A percentile compares a stretch with the other conserved stretches of the same genome.
Conservation (phyloP, 345 rosid genomes). For the Reutealis trisperma region DNA sequence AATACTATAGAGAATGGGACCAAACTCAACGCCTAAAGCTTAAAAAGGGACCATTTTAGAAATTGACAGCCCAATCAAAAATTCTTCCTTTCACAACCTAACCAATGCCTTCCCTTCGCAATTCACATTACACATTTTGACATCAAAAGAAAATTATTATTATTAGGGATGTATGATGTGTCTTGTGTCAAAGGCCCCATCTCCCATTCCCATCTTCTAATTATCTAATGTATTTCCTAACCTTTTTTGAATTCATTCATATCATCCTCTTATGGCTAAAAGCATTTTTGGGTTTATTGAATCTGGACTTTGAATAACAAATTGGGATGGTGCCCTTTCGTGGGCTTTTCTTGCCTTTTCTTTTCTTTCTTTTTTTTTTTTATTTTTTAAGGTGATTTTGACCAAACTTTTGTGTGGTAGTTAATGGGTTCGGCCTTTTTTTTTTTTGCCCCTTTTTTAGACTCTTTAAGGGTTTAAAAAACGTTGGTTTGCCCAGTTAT, state of each 20-base stretch:
- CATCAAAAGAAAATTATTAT: not conserved
- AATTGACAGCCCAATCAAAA: conserved; percentile 10
- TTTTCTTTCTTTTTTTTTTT: not conserved
- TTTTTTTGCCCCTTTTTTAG: not conserved
- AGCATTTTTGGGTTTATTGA: not conserved
- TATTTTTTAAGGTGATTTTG: not conserved
- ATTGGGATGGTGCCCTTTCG: not conserved
- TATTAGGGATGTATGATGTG: conserved; percentile 16
- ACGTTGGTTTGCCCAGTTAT: not conserved
- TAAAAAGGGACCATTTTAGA: conserved; percentile 29
- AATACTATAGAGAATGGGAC: conserved; percentile 28
- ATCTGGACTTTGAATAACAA: not conserved
- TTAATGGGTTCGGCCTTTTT: not conserved
- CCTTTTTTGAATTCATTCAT: not conserved
- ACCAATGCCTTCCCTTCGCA: not conserved
- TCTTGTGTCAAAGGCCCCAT: conserved; percentile 12
- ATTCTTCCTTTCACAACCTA: not conserved
- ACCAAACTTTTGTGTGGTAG: not conserved
- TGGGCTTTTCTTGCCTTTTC: not conserved
- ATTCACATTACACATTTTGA: not conserved
- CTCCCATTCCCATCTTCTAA: not conserved
- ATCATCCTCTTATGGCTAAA: not conserved
- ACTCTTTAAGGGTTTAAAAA: not conserved
- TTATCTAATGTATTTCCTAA: not conserved
- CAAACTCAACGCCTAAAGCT: not conserved